Conservation (phyloP, 495 filamentous ascomycete genomes). For the Talaromyces trachyspermus region DNA sequence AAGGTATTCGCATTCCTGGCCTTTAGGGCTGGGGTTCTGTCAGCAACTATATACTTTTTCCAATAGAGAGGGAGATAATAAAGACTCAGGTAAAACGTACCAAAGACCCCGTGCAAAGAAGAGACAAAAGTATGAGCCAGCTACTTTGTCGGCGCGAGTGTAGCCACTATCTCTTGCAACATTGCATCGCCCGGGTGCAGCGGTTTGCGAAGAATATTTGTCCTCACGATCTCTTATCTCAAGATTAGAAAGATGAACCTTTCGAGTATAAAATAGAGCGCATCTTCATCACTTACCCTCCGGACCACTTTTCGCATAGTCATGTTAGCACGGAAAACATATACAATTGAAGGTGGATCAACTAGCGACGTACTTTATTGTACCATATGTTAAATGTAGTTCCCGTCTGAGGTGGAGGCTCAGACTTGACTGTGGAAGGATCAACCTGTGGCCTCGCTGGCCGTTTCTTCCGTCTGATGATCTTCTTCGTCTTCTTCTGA, state of each 20-base stretch:
- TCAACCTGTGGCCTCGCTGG: slow-evolving; percentile 71
- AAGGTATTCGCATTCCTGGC: slow-evolving; percentile 88
- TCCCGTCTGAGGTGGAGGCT: slow-evolving; percentile 83
- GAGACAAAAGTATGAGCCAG: slow-evolving; percentile 83
- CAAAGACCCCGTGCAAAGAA: slow-evolving; percentile 82
- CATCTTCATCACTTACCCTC: too few relatives aligned
- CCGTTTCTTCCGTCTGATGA: slow-evolving; percentile 43
- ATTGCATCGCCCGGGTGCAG: slow-evolving; percentile 73
- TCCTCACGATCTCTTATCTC: slow-evolving; percentile 92
- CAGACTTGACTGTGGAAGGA: slow-evolving; percentile 66
- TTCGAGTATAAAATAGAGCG: too few relatives aligned
- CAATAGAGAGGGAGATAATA: too few relatives aligned
- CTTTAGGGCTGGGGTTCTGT: slow-evolving; percentile 67
- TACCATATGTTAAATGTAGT: slow-evolving; percentile 91
- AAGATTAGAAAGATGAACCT: too few relatives aligned
- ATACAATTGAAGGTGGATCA: too few relatives aligned
- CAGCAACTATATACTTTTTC: slow-evolving; percentile 75
- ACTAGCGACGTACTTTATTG: too few relatives aligned
- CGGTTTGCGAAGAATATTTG: slow-evolving; percentile 69
- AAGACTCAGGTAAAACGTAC: neutral
- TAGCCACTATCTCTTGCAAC: slow-evolving; percentile 77
- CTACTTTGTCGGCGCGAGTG: slow-evolving; percentile 73
- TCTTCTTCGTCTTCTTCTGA: slow-evolving; percentile 45
- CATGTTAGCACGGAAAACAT: too few relatives aligned
- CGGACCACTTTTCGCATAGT: slow-evolving; percentile 69